Conservation (phyloP, 169 alveolate species). For the Babesia bigemina region DNA sequence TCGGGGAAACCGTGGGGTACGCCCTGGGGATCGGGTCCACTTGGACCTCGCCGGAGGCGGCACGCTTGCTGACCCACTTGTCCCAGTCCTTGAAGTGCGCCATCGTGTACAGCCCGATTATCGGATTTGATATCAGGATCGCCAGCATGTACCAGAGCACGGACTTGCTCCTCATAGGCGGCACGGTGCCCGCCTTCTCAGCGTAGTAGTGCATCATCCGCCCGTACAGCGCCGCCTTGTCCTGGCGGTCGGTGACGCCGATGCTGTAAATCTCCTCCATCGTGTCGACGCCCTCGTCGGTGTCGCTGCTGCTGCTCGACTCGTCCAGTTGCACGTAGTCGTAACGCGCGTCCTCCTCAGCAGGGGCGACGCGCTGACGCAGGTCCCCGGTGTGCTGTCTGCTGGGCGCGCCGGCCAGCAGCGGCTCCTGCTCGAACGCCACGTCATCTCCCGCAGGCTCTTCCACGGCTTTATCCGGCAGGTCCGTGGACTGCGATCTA, state of each 20-base stretch:
- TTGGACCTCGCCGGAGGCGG: background rate
- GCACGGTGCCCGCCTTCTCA: slow-evolving; percentile 2
- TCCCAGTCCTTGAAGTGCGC: slow-evolving; percentile 51
- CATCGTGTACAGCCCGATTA: slow-evolving; percentile 50
- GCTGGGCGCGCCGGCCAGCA: too few species aligned
- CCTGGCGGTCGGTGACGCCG: slow-evolving; percentile 31
- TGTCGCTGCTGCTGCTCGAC: slow-evolving; percentile 1
- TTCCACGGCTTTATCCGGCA: background rate
- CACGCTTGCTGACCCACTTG: slow-evolving; percentile 27
- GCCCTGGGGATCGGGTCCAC: background rate
- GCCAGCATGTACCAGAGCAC: slow-evolving; percentile 54
- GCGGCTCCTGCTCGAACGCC: too few species aligned
- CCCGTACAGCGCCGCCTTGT: slow-evolving; percentile 39
- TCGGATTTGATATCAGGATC: slow-evolving; percentile 49
- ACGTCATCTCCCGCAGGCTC: background rate
- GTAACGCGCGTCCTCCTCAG: background rate
- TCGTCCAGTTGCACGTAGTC: slow-evolving; percentile 6
- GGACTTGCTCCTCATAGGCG: slow-evolving; percentile 8
- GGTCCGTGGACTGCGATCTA: background rate
- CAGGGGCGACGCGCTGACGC: too few species aligned
- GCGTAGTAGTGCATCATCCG: slow-evolving; percentile 50
- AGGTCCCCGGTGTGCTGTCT: too few species aligned
- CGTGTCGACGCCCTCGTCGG: slow-evolving; percentile 13
- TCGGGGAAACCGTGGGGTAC: background rate
- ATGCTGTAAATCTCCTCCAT: slow-evolving; percentile 22